Conservation (phyloP, 768 basidiomycete genomes). For the Hysterangium stoloniferum region DNA sequence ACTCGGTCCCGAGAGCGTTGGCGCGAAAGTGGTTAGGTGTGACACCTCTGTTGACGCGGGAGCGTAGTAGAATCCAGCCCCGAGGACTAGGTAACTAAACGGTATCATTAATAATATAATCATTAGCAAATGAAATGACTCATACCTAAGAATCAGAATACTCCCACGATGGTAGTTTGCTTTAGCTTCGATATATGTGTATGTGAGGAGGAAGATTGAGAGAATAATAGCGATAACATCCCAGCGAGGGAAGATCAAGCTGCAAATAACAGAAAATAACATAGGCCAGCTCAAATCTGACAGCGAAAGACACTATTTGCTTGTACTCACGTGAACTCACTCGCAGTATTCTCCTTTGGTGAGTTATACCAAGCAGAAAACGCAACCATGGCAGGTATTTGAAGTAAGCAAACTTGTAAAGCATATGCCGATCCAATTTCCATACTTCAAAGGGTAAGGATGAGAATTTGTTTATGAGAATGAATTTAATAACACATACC, state of each 20-base stretch:
- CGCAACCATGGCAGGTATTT: slow-evolving; percentile 98
- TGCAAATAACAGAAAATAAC: too few species aligned
- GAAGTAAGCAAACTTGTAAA: slow-evolving; percentile 92
- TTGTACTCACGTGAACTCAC: slow-evolving; percentile 82
- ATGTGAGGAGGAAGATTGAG: slow-evolving; percentile 95
- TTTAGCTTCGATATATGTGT: slow-evolving; percentile 98
- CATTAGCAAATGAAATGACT: neutral
- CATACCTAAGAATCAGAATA: slow-evolving; percentile 86
- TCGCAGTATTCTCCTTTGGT: slow-evolving; percentile 56
- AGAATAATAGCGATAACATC: slow-evolving; percentile 92
- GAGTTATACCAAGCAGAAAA: slow-evolving; percentile 96
- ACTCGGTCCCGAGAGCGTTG: neutral
- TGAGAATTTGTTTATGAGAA: neutral
- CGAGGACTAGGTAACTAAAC: slow-evolving; percentile 80
- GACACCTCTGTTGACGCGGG: slow-evolving; percentile 33
- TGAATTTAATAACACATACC: neutral
- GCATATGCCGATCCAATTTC: slow-evolving; percentile 99
- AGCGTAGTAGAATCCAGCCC: slow-evolving; percentile 89
- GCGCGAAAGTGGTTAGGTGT: neutral
- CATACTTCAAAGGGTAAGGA: slow-evolving; percentile 54
- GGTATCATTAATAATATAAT: neutral
- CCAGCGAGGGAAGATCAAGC: slow-evolving; percentile 97
- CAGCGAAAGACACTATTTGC: neutral
- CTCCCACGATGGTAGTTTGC: slow-evolving; percentile 97
- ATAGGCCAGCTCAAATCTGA: slow-evolving; percentile 6